Conservation (phyloP, 2,329 filamentous ascomycete genomes). For the Juglanconis juglandina region DNA sequence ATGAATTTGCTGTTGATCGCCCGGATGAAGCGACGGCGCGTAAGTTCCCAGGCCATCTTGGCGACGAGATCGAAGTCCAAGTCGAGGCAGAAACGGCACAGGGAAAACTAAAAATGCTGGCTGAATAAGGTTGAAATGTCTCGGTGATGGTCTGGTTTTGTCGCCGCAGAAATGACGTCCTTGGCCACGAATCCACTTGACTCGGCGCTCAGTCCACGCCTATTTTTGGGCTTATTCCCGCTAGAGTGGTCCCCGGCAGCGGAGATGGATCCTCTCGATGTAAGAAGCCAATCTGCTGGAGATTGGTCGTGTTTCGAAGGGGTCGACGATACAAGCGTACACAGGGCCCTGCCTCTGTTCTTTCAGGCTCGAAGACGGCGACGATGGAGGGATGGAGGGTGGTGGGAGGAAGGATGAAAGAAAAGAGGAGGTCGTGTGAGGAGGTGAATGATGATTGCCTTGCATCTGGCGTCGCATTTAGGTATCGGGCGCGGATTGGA, state of each 20-base stretch:
- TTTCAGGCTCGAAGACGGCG: not conserved
- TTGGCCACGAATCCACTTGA: not conserved
- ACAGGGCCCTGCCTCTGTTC: slow-evolving; percentile 9
- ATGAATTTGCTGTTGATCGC: slow-evolving; percentile 70
- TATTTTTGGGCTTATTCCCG: not conserved
- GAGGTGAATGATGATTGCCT: not conserved
- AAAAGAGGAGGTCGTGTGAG: not conserved
- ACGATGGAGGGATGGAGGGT: not conserved
- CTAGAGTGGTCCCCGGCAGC: not conserved
- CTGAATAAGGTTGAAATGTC: not conserved
- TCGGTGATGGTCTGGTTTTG: not conserved
- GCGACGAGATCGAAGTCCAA: not conserved
- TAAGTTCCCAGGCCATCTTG: slow-evolving; percentile 59
- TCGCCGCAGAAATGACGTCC: not conserved
- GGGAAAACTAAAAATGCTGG: not conserved
- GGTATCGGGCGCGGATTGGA: too few relatives aligned
- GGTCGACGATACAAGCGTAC: not conserved
- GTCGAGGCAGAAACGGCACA: not conserved
- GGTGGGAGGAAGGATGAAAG: not conserved
- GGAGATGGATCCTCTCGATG: not conserved
- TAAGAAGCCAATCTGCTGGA: not conserved
- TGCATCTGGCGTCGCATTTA: not conserved
- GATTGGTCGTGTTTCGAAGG: not conserved
- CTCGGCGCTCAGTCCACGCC: not conserved
- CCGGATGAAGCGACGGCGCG: slow-evolving; percentile 59